Evolutionary conservation across 1,284 basidiomycete genomes (phyloP).

Genomic region (Papiliotrema nemorosa): DNA sequence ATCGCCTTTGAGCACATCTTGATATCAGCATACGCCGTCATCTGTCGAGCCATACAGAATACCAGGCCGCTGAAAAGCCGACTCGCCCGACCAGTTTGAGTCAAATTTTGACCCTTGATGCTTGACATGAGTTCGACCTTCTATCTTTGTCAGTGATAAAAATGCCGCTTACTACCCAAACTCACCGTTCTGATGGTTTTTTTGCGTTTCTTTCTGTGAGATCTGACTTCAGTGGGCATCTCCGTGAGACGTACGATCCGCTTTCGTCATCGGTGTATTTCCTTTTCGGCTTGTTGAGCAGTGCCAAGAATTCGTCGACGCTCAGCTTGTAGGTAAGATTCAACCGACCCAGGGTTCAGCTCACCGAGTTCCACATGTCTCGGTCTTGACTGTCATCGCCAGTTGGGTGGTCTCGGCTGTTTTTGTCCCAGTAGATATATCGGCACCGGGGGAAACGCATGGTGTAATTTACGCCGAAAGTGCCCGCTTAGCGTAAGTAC

Average conservation of each 20-base stretch:
- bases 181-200: slow-evolving; percentile 20
- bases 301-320: slow-evolving; percentile 33
- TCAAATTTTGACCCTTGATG: slow-evolving; percentile 62
- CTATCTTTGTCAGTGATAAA: not conserved
- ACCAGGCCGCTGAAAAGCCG: slow-evolving; percentile 67
- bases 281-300: slow-evolving; percentile 36
- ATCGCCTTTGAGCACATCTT: slow-evolving; percentile 64
- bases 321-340: slow-evolving; percentile 27
- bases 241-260: slow-evolving; percentile 30
- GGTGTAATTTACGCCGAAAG: slow-evolving; percentile 40
- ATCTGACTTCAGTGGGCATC: slow-evolving; percentile 6
- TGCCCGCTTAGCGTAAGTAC: slow-evolving; percentile 55
- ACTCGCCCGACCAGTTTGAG: slow-evolving; percentile 59
- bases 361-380: slow-evolving; percentile 47
- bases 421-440: slow-evolving; percentile 57
- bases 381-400: slow-evolving; percentile 37
- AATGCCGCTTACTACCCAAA: not conserved
- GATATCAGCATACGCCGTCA: not conserved
- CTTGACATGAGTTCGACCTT: slow-evolving; percentile 63
- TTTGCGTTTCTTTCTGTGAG: slow-evolving; percentile 23
- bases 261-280: slow-evolving; percentile 38
- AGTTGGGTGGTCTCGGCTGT: slow-evolving; percentile 29
- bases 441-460: slow-evolving; percentile 84
- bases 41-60: slow-evolving; percentile 61
- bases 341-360: slow-evolving; percentile 6